A percentile compares a stretch with the other conserved stretches of the same genome.
These are phyloP conservation scores for Pythium pectinolyticum DNA, from an alignment of 352 stramenopile genomes.

Conservation along the genomic window DNA sequence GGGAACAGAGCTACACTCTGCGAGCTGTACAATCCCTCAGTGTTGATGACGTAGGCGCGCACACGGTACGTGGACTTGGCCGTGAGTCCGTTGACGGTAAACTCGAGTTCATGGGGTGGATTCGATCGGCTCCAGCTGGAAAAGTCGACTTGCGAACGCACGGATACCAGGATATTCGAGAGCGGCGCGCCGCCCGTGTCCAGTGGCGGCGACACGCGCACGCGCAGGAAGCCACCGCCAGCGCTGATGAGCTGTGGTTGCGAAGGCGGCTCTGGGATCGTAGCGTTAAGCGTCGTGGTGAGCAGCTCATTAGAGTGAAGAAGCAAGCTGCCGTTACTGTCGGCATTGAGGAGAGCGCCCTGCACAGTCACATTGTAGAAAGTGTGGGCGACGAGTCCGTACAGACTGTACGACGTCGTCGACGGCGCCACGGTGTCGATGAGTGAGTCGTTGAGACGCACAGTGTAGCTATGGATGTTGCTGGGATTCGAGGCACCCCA, in stretches of 20 bases:
- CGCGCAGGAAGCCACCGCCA: conserved; percentile 30
- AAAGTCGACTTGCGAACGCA: conserved; percentile 23
- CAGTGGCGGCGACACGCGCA: conserved; percentile 20
- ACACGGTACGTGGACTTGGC: conserved; percentile 39
- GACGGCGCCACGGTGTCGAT: conserved; percentile 24
- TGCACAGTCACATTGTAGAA: conserved; percentile 26
- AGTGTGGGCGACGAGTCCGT: conserved; percentile 38
- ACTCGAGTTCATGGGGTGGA: conserved; percentile 6
- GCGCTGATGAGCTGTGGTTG: conserved; percentile 18
- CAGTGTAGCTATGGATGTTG: conserved; percentile 15
- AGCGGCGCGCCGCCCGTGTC: conserved; percentile 45
- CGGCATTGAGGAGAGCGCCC: conserved; percentile 21
- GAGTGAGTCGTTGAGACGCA: conserved; percentile 28
- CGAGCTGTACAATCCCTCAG: conserved; percentile 9
- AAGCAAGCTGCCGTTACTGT: conserved; percentile 3
- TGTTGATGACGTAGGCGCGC: conserved; percentile 35
- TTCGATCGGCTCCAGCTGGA: conserved; percentile 14
- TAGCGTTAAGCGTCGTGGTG: conserved; percentile 26
- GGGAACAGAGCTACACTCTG: conserved; percentile 25
- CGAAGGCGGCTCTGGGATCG: conserved; percentile 16
- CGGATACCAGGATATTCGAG: conserved; percentile 26
- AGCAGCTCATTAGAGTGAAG: conserved; percentile 36
- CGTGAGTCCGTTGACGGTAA: conserved; percentile 38
- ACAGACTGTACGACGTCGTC: conserved; percentile 28
- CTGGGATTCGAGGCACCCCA: conserved; percentile 31